phyloP scores from a whole-genome alignment of 1,284 basidiomycete genomes.

The Ganoderma lingzhi region DNA sequence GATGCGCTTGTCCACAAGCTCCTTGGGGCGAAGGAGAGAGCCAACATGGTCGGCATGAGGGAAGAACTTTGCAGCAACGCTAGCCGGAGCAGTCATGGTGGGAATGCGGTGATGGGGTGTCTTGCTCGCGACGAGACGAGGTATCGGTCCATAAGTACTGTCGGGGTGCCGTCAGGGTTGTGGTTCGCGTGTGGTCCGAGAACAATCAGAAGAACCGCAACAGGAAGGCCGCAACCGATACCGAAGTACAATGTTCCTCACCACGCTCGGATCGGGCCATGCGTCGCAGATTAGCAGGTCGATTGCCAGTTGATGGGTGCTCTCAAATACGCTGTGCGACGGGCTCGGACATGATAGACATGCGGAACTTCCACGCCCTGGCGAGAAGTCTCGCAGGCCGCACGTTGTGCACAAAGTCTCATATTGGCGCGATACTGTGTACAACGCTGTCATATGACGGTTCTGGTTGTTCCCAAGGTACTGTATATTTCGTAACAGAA shows the following conservation, averaged over 20 bases:
- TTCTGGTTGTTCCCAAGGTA: background rate
- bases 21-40: slow-evolving; percentile 53
- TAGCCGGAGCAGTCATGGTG: slow-evolving; percentile 18
- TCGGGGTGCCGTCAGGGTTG: background rate
- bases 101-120: slow-evolving; percentile 8
- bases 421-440: background rate
- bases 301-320: background rate
- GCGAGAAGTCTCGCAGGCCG: background rate
- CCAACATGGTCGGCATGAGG: slow-evolving; percentile 52
- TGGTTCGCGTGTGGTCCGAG: background rate
- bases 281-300: background rate
- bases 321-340: background rate
- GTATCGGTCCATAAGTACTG: background rate
- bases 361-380: background rate
- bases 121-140: background rate
- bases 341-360: background rate
- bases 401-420: background rate
- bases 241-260: background rate
- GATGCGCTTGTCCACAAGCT: slow-evolving; percentile 49
- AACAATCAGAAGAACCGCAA: background rate
- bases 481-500: background rate
- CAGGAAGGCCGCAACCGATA: background rate
- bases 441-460: background rate
- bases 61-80: slow-evolving; percentile 35
- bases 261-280: slow-evolving; percentile 12